Evolutionary conservation across 768 basidiomycete genomes (phyloP), one percentile per base, ranked within the genome.

Genomic region (Panellus pusillus): DNA sequence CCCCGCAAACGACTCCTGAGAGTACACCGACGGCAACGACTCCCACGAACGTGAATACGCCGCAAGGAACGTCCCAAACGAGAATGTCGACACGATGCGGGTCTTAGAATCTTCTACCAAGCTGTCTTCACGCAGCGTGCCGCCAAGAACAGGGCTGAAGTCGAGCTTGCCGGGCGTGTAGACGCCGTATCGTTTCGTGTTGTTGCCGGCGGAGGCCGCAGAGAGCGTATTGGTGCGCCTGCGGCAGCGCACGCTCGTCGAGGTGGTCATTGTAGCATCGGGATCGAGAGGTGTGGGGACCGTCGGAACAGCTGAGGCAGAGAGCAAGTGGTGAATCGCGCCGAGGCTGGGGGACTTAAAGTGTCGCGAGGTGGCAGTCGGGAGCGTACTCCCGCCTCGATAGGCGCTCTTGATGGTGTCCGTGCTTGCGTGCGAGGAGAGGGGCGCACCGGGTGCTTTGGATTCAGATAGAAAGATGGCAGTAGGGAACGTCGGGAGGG

Each of bases 181-280:
- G 9, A 75, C 72, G 4, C 72, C 75, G 44, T 74, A 73, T 12
- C 75, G 68, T 55, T 70, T 73, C 40, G 58, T 42, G 39, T 58
- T 50, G 13, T 3, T 35, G 8, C 32, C 24, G 24, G 19, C 40
- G 40, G 50, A 29, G 12, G 32, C 47, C 4, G 36, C 44, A 20
- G 58, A 65, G 46, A 63, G 55, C 13, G 63, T 65, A 38, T 65
- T 64, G 12, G 65, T 65, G 42, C 67, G 61, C 49, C 62, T 68
- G 29, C 61, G 62, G 29, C 60, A 64, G 6, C 55, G 54, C 13
- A 64, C 63, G 37, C 57, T 59, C 8, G 66, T 63, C n/a, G 57
- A 52, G 41, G 51, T 44, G n/a, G 40, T 35, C 18, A 42, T 12
- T 31, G 27, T 27, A 51, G 50, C 37, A 31, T 47, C 15, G 54